These are phyloP conservation scores for Litsea cubeba DNA, from an alignment of 164 flowering plant genomes.

Conservation along the genomic window DNA sequence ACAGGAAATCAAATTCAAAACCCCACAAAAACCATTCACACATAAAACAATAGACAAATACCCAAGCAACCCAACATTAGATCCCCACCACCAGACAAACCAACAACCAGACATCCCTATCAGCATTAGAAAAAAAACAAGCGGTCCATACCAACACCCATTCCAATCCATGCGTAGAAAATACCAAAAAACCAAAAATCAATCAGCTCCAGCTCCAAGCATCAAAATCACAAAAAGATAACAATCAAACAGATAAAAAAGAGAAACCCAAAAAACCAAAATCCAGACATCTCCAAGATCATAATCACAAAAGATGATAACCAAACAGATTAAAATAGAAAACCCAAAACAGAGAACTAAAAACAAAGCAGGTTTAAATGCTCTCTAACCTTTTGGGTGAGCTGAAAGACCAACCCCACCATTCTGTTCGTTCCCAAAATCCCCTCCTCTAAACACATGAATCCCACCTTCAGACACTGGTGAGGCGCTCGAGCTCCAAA, in stretches of 20 bases:
- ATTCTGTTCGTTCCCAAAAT: conserved; percentile 37
- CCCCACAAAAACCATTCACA: conserved; percentile 7
- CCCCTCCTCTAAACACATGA: conserved; percentile 51
- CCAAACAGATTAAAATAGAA: no score
- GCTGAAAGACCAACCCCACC: conserved; percentile 26
- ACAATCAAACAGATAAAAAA: neutral
- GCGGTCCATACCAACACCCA: neutral
- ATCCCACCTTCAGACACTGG: conserved; percentile 86
- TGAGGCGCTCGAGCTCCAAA: conserved; percentile 95
- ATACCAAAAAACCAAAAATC: conserved; percentile 6
- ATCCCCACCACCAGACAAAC: conserved; percentile 5
- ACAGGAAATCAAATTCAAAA: conserved; percentile 6
- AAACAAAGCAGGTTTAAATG: neutral
- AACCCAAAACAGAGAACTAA: no score
- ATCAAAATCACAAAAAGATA: neutral
- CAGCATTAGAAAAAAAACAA: conserved; percentile 6
- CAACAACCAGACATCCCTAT: conserved; percentile 20
- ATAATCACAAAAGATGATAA: no score
- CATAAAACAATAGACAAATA: neutral
- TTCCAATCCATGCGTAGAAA: neutral
- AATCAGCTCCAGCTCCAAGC: neutral
- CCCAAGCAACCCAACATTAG: neutral
- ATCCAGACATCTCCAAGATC: no score
- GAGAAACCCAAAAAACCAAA: neutral
- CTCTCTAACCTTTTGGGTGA: conserved; percentile 46